A percentile compares a stretch with the other conserved stretches of the same genome.
Conservation (phyloP, 495 filamentous ascomycete genomes). For the Lepidopterella palustris region DNA sequence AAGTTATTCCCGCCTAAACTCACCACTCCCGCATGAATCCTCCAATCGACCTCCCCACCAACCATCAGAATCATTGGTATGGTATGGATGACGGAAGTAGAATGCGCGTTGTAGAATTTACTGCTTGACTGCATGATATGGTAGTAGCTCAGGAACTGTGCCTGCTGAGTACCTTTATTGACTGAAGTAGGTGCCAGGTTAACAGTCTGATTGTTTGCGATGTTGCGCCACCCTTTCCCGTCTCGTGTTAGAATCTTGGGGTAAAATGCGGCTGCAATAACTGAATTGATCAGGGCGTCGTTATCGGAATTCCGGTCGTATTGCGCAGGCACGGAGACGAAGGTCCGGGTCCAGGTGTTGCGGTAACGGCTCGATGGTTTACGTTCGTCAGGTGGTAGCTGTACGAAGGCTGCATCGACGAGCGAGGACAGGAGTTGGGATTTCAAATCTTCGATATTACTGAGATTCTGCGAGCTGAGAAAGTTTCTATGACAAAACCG, state of each 20-base stretch:
- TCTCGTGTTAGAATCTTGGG: slow-evolving; percentile 83
- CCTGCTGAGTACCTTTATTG: slow-evolving; percentile 58
- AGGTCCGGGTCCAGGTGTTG: slow-evolving; percentile 57
- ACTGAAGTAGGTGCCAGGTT: slow-evolving; percentile 78
- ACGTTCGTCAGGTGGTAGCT: slow-evolving; percentile 62
- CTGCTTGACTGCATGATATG: slow-evolving; percentile 88
- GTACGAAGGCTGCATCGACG: slow-evolving; percentile 73
- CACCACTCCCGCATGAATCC: slow-evolving; percentile 79
- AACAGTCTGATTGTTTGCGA: slow-evolving; percentile 83
- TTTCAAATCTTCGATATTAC: slow-evolving; percentile 90
- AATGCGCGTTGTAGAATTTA: slow-evolving; percentile 79
- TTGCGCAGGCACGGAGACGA: slow-evolving; percentile 69
- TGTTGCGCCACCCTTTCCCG: slow-evolving; percentile 83
- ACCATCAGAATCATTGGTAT: slow-evolving; percentile 78
- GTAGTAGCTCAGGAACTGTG: slow-evolving; percentile 87
- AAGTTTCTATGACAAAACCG: slow-evolving; percentile 91
- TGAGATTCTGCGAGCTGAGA: slow-evolving; percentile 71
- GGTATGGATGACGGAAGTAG: slow-evolving; percentile 74
- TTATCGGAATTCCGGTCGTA: slow-evolving; percentile 70
- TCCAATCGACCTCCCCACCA: slow-evolving; percentile 71
- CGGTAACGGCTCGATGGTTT: slow-evolving; percentile 55
- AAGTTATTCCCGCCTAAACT: slow-evolving; percentile 79
- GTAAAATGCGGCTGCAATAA: slow-evolving; percentile 89
- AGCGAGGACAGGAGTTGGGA: slow-evolving; percentile 77
- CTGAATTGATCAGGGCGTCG: slow-evolving; percentile 66